Conservation (phyloP, 306 rosid genomes). For the Luffa aegyptiaca region DNA sequence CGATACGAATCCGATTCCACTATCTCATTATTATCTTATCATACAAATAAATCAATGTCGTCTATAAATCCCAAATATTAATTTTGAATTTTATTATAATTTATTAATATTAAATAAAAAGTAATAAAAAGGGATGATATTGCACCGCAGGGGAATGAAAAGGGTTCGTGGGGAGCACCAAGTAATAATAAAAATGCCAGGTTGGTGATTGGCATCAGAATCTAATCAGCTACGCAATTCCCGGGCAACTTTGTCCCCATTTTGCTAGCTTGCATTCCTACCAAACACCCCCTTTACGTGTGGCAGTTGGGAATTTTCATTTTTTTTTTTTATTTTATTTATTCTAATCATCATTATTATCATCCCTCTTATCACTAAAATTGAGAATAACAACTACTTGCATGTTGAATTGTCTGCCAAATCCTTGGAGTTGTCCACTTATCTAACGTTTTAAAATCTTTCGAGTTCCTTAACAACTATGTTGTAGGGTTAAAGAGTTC, state of each 20-base stretch:
- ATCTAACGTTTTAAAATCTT: too few relatives aligned
- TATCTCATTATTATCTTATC: background rate
- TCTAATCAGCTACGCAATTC: background rate
- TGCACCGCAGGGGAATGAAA: background rate
- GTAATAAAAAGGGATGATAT: too few relatives aligned
- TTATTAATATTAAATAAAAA: background rate
- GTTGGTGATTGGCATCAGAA: slow-evolving; percentile 1
- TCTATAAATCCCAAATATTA: background rate
- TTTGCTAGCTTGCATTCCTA: slow-evolving; percentile 1
- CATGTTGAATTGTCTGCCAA: too few relatives aligned
- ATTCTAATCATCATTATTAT: background rate
- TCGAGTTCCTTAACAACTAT: too few relatives aligned
- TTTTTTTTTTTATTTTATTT: too few relatives aligned
- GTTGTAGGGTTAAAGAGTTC: too few relatives aligned
- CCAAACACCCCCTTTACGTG: background rate
- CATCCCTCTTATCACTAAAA: background rate
- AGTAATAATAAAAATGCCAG: background rate
- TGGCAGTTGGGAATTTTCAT: background rate
- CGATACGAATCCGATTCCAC: background rate
- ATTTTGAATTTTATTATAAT: background rate
- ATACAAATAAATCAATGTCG: background rate
- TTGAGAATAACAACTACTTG: background rate
- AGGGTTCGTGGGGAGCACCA: background rate
- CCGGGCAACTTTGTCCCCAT: background rate
- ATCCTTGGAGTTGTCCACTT: too few relatives aligned